Evolutionary conservation across 2,329 filamentous ascomycete species (phyloP).

Genomic region (Claviceps citrina): DNA sequence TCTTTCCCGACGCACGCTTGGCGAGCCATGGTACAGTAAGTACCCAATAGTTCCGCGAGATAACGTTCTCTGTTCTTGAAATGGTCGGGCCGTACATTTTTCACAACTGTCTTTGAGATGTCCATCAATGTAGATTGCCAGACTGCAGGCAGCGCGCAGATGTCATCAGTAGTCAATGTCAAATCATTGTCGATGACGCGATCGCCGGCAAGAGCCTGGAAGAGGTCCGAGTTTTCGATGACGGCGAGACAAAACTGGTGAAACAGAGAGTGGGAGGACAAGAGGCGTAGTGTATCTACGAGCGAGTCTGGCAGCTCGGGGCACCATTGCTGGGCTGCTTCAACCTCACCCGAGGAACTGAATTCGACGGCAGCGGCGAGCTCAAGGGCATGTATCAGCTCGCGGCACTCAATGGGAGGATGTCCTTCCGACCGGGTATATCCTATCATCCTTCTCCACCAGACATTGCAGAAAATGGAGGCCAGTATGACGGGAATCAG

Average conservation of each 20-base stretch:
- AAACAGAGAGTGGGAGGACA: slow-evolving; percentile 8
- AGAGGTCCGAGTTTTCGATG: slow-evolving; percentile 1
- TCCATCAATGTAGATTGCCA: slow-evolving; percentile 5
- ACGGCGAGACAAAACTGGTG: slow-evolving; percentile 6
- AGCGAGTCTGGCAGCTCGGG: slow-evolving; percentile 7
- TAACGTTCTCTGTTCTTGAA: slow-evolving; percentile 11
- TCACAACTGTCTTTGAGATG: slow-evolving; percentile 6
- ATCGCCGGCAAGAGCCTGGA: slow-evolving; percentile 5
- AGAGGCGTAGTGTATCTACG: slow-evolving; percentile 6
- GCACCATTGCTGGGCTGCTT: slow-evolving; percentile 5
- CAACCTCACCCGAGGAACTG: slow-evolving; percentile 2
- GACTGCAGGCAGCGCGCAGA: slow-evolving; percentile 7
- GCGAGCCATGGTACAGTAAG: slow-evolving; percentile 6
- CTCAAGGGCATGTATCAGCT: slow-evolving; percentile 10
- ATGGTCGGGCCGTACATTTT: slow-evolving; percentile 6
- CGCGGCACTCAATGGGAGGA: slow-evolving; percentile 2
- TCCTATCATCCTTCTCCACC: slow-evolving; percentile 31
- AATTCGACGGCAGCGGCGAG: slow-evolving; percentile 9
- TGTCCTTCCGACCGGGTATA: slow-evolving; percentile 17
- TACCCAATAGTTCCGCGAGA: slow-evolving; percentile 11
- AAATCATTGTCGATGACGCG: slow-evolving; percentile 2
- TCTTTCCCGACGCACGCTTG: neutral
- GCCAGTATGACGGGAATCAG: slow-evolving; percentile 33
- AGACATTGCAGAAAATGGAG: slow-evolving; percentile 30
- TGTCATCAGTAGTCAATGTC: slow-evolving; percentile 4